Evolutionary conservation across 1,284 basidiomycete species (phyloP).

Genomic region (Naganishia albida): DNA sequence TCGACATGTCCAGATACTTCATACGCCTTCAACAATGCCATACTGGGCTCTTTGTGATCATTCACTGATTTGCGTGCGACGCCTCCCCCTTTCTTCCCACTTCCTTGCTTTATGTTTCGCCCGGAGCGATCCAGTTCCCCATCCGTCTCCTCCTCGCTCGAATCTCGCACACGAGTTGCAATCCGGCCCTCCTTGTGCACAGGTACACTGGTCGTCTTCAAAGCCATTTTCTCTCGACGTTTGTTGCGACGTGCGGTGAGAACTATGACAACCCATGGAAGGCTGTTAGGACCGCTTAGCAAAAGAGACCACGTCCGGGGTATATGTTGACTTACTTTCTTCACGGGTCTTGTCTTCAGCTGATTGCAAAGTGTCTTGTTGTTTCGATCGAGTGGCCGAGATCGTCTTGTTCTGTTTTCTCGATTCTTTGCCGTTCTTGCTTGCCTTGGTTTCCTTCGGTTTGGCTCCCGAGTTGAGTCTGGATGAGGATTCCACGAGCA

Average conservation of each 20-base stretch:
- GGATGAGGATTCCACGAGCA: slow-evolving; percentile 3
- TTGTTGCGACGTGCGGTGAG: slow-evolving; percentile 10
- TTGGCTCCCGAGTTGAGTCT: not conserved
- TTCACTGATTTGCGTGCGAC: not conserved
- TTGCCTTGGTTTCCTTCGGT: not conserved
- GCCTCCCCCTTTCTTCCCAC: not conserved
- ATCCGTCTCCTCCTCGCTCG: not conserved
- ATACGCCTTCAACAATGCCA: slow-evolving; percentile 22
- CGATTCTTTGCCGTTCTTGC: not conserved
- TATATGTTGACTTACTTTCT: slow-evolving; percentile 8
- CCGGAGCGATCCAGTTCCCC: not conserved
- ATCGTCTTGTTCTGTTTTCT: not conserved
- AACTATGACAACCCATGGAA: slow-evolving; percentile 3
- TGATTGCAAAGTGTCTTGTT: not conserved
- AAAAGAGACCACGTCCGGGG: not conserved
- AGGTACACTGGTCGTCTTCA: slow-evolving; percentile 1
- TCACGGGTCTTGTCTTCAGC: slow-evolving; percentile 21
- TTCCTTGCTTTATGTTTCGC: not conserved
- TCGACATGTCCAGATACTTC: slow-evolving; percentile 13
- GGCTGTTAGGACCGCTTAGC: slow-evolving; percentile 20
- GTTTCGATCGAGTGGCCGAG: not conserved
- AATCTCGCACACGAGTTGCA: too few relatives aligned
- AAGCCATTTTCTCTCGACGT: slow-evolving; percentile 4
- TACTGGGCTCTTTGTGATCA: not conserved
- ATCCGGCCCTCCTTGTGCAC: not conserved